Conservation (phyloP, 176 grass and related monocot genomes). For the Themeda triandra region DNA sequence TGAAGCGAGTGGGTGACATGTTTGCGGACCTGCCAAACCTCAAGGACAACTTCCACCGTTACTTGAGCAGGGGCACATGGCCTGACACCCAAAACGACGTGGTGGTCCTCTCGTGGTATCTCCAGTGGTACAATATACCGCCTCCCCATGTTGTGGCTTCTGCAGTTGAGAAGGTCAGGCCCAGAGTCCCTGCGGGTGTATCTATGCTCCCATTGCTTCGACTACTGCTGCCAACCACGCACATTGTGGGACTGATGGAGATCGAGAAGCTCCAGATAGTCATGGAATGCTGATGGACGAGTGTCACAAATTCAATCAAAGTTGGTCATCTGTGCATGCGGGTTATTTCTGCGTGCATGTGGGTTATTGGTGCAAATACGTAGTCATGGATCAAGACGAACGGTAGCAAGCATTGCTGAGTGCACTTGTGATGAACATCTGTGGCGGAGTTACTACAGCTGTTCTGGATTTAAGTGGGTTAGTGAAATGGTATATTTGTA, state of each 20-base stretch:
- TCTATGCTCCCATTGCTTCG: slow-evolving; percentile 72
- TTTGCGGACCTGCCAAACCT: slow-evolving; percentile 36
- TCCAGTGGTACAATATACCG: slow-evolving; percentile 86
- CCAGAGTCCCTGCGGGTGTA: slow-evolving; percentile 1
- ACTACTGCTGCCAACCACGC: slow-evolving; percentile 60
- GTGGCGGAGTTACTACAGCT: neutral
- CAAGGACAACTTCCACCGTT: slow-evolving; percentile 43
- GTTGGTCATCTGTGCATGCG: neutral
- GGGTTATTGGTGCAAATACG: neutral
- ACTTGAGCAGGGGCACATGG: slow-evolving; percentile 67
- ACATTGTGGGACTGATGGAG: slow-evolving; percentile 61
- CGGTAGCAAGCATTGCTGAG: neutral
- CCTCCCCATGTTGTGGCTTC: slow-evolving; percentile 57
- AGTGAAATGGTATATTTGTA: neutral
- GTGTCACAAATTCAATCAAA: neutral
- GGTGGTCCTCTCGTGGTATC: slow-evolving; percentile 77
- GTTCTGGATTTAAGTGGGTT: neutral
- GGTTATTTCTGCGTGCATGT: neutral
- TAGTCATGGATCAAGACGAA: neutral
- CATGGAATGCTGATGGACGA: slow-evolving; percentile 7
- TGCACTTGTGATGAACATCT: neutral
- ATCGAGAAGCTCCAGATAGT: slow-evolving; percentile 60
- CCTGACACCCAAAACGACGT: slow-evolving; percentile 49
- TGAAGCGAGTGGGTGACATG: slow-evolving; percentile 65
- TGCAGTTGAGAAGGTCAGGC: slow-evolving; percentile 46